Conservation (phyloP, 2,329 filamentous ascomycete genomes). For the Cadophora sp. region DNA sequence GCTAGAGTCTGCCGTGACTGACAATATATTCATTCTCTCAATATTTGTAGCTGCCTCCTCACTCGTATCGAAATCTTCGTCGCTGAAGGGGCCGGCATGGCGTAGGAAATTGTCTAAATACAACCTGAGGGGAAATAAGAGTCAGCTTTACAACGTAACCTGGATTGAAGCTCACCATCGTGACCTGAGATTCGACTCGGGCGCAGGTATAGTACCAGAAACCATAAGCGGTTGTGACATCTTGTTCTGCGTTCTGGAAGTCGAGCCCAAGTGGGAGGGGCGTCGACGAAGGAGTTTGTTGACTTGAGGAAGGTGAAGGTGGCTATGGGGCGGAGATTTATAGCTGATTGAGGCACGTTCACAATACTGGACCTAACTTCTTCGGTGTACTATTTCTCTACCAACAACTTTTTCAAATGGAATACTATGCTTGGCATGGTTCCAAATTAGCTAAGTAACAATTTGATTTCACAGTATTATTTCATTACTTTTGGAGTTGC, state of each 20-base stretch:
- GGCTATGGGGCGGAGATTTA: background rate
- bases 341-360: no score
- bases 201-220: slow-evolving; percentile 26
- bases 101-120: slow-evolving; percentile 83
- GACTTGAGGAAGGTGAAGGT: slow-evolving; percentile 12
- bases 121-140: slow-evolving; percentile 61
- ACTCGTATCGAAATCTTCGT: slow-evolving; percentile 57
- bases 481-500: no score
- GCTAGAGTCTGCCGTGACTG: slow-evolving; percentile 33
- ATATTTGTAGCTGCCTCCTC: slow-evolving; percentile 62
- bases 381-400: no score
- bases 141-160: slow-evolving; percentile 9
- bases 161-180: slow-evolving; percentile 35
- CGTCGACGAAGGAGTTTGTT: background rate
- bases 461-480: no score
- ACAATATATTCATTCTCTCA: slow-evolving; percentile 78
- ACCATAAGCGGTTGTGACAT: slow-evolving; percentile 42
- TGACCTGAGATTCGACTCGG: slow-evolving; percentile 9
- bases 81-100: slow-evolving; percentile 81
- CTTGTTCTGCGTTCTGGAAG: slow-evolving; percentile 7
- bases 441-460: no score
- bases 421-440: no score
- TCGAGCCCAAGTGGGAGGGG: background rate
- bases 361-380: no score
- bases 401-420: no score